Evolutionary conservation across 345 rosid genomes (phyloP), one percentile per base, ranked within the genome.

Genomic region (Eucalyptus regnans): DNA sequence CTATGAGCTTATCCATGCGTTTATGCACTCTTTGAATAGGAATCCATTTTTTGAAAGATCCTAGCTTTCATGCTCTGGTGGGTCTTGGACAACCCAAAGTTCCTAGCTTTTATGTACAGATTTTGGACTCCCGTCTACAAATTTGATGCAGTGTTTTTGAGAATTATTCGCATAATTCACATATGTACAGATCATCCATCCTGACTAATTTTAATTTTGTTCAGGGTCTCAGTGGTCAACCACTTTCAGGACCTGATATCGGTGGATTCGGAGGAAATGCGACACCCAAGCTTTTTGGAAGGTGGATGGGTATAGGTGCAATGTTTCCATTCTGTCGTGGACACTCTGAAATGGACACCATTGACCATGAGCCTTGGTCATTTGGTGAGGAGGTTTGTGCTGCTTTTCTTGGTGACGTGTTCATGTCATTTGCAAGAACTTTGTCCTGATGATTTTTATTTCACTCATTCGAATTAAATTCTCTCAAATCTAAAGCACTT

Each of bases 231-330:
- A 96, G 99, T 91, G 99, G 98, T 86, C 99, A 97, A 92, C 99
- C 97, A 37, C 92, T 97, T 90, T 93, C 99, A 37, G 99, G 99
- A 89, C 98, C 99, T 91, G 99, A 97, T 94, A 96, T 97, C 86
- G 99, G 99, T 92, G 99, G 99, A 86, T 96, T 94, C 92, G 97
- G 89, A 80, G 99, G 97, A 89, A 96, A 97, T 92, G 98, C 99
- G 27, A 91, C 98, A 37, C 96, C 99, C 5, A 95, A 92, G 90
- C 94, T 97, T 88, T 97, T 96, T 90, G 99, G 97, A 88, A 93
- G 97, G 88, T 97, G 99, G 99, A 95, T 97, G 99, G 99, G 97
- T 29, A 49, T 97, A 33, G 99, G 98, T 88, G 95, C 99, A 68
- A 93, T 97, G 97, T 96, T 97, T 90, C 99, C 99, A 27, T 97